A percentile compares a stretch with the other conserved stretches of the same genome.
phyloP scores from a whole-genome alignment of 2,329 filamentous ascomycete genomes.

The Neospermospora avenae region DNA sequence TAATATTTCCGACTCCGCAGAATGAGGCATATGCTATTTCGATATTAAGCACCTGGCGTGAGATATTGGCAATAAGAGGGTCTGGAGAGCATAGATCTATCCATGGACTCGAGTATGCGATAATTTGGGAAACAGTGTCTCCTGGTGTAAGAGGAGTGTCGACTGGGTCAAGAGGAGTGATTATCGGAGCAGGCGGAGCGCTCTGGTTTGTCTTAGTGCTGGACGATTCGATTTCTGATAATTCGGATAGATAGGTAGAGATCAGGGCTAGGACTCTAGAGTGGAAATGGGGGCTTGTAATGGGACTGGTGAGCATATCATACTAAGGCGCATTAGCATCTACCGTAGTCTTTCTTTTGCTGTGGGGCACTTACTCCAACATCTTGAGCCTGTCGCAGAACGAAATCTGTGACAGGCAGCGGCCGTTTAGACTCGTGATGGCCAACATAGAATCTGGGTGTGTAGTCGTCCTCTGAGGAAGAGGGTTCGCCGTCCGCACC shows the following conservation, averaged over 20 bases:
- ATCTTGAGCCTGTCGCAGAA: conserved; percentile 66
- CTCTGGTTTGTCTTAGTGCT: conserved; percentile 40
- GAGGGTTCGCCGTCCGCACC: conserved; percentile 20
- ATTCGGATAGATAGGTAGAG: conserved; percentile 45
- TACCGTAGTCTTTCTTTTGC: conserved; percentile 9
- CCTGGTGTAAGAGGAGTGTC: conserved; percentile 73
- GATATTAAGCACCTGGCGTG: conserved; percentile 82
- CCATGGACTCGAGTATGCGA: conserved; percentile 84
- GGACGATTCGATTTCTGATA: conserved; percentile 43
- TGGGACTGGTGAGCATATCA: conserved; percentile 72
- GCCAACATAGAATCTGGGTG: conserved; percentile 63
- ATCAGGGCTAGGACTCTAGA: conserved; percentile 63
- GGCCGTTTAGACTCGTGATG: conserved; percentile 67
- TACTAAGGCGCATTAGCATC: conserved; percentile 51
- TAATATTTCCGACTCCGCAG: conserved; percentile 79
- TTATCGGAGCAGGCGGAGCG: conserved; percentile 52
- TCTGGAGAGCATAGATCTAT: conserved; percentile 84
- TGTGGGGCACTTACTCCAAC: conserved; percentile 54
- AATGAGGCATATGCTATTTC: conserved; percentile 96
- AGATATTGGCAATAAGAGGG: conserved; percentile 79
- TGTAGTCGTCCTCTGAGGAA: conserved; percentile 31
- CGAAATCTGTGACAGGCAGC: conserved; percentile 57
- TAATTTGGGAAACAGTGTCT: conserved; percentile 66
- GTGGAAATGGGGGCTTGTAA: conserved; percentile 73
- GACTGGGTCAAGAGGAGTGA: conserved; percentile 69